phyloP scores from a whole-genome alignment of 164 flowering plant genomes.

The Macadamia tetraphylla region DNA sequence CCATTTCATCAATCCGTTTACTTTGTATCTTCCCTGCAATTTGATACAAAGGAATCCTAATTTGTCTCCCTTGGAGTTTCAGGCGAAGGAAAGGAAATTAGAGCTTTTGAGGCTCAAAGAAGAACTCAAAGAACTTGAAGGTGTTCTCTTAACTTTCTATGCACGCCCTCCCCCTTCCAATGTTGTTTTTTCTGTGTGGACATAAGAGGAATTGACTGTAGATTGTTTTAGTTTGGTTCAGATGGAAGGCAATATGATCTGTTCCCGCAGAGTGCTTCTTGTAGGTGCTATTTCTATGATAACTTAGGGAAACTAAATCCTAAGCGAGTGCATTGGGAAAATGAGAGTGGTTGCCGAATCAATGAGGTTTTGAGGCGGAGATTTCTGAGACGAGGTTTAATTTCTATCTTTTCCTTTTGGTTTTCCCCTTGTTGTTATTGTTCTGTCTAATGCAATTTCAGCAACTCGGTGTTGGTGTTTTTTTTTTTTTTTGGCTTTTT shows the following conservation, averaged over 20 bases:
- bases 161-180: background rate
- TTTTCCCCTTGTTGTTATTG: background rate
- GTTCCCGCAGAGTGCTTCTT: slow-evolving; percentile 54
- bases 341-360: slow-evolving; percentile 30
- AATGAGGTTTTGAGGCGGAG: slow-evolving; percentile 71
- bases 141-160: slow-evolving; percentile 18
- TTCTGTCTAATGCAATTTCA: background rate
- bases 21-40: background rate
- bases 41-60: background rate
- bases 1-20: background rate
- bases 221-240: slow-evolving; percentile 19
- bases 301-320: slow-evolving; percentile 45
- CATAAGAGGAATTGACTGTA: background rate
- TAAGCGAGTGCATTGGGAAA: slow-evolving; percentile 11
- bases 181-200: background rate
- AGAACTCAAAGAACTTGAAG: slow-evolving; percentile 71
- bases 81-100: slow-evolving; percentile 83
- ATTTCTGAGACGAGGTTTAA: slow-evolving; percentile 75
- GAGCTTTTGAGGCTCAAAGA: slow-evolving; percentile 60
- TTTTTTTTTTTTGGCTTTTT: slow-evolving; percentile 8
- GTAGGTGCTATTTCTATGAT: slow-evolving; percentile 89
- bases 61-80: slow-evolving; percentile 5
- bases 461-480: background rate
- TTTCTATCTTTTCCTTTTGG: background rate
- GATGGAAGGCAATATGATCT: slow-evolving; percentile 54